Conservation (phyloP, 1,139 yeast species). For the Lodderomyces parapsilosis region DNA sequence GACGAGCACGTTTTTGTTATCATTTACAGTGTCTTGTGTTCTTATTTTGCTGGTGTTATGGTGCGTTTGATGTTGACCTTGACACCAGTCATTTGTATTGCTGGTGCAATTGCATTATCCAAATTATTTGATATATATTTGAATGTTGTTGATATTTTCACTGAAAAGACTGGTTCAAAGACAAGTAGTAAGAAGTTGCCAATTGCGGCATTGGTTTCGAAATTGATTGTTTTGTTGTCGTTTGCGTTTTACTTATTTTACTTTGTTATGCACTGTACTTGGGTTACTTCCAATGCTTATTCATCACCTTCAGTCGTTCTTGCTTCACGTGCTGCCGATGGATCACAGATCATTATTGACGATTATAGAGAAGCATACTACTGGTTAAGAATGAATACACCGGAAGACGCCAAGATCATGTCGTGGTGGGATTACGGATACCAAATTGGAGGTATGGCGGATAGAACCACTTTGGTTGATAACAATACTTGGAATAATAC, state of each 20-base stretch:
- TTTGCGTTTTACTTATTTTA: slow-evolving; percentile 73
- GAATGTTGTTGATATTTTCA: slow-evolving; percentile 55
- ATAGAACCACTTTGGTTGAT: slow-evolving; percentile 95
- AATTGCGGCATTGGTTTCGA: slow-evolving; percentile 49
- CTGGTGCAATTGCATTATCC: slow-evolving; percentile 83
- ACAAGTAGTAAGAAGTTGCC: slow-evolving; percentile 18
- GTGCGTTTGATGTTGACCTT: slow-evolving; percentile 95
- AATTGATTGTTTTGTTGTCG: slow-evolving; percentile 62
- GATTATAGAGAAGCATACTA: slow-evolving; percentile 99
- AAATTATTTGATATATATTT: slow-evolving; percentile 81
- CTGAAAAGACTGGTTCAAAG: slow-evolving; percentile 12
- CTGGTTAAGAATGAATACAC: slow-evolving; percentile 98
- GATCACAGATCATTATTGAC: slow-evolving; percentile 81
- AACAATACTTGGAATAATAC: slow-evolving; percentile 99
- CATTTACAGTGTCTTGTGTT: slow-evolving; percentile 85
- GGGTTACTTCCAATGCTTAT: slow-evolving; percentile 96
- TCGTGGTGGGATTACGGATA: slow-evolving; percentile 99
- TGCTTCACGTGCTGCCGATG: slow-evolving; percentile 83
- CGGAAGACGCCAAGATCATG: slow-evolving; percentile 93
- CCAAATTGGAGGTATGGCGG: slow-evolving; percentile 99
- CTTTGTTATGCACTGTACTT: slow-evolving; percentile 93
- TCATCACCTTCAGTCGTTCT: slow-evolving; percentile 97
- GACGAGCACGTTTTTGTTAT: slow-evolving; percentile 93
- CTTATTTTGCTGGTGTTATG: slow-evolving; percentile 99
- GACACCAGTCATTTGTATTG: slow-evolving; percentile 93